Evolutionary conservation across 2,329 filamentous ascomycete species (phyloP).

Genomic region (Xylariaceae sp.): DNA sequence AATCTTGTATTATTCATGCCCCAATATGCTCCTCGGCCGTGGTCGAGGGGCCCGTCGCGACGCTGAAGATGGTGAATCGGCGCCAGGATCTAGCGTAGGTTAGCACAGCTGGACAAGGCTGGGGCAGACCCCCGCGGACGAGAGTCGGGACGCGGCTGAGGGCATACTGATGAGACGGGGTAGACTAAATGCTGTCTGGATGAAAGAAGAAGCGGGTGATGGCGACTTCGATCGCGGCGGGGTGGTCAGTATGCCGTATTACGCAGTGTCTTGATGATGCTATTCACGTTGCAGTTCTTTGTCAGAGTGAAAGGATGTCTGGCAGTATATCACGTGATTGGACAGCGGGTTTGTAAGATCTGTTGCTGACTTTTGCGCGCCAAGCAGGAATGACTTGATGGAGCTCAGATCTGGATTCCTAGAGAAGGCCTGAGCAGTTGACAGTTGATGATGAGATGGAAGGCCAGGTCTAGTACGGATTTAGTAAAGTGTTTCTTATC

Average conservation of each 20-base stretch:
- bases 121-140: conserved; percentile 3
- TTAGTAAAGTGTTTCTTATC: background rate
- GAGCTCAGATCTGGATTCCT: background rate
- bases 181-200: background rate
- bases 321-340: conserved; percentile 29
- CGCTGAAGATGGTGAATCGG: conserved; percentile 49
- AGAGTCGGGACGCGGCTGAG: conserved; percentile 10
- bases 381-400: background rate
- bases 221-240: conserved; percentile 26
- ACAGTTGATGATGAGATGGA: background rate
- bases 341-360: conserved; percentile 5
- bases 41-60: conserved; percentile 51
- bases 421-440: background rate
- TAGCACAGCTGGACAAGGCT: conserved; percentile 18
- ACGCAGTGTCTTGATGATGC: conserved; percentile 26
- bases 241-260: conserved; percentile 24
- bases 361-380: conserved; percentile 1
- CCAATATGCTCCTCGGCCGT: conserved; percentile 50
- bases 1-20: conserved; percentile 49
- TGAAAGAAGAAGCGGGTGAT: conserved; percentile 22
- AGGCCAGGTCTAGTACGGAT: background rate
- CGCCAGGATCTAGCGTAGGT: conserved; percentile 44
- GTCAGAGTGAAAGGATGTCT: conserved; percentile 22
- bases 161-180: conserved; percentile 26
- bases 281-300: conserved; percentile 29